Evolutionary conservation across 73 alveolate species (phyloP).

Genomic region (Blepharisma japonicum): DNA sequence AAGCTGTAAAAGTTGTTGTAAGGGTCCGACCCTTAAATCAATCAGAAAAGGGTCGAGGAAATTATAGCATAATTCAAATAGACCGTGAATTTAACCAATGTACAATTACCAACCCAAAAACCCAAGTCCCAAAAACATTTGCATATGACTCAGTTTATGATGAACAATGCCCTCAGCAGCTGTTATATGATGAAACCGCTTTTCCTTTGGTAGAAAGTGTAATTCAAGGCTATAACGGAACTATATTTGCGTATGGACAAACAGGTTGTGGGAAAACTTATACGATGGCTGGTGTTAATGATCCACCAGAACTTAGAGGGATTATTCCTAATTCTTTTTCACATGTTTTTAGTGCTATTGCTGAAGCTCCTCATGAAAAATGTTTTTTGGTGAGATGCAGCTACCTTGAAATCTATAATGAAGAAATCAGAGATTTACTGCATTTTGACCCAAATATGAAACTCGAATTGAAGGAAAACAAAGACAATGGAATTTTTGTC

Average conservation of each 20-base stretch:
- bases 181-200: slow-evolving; percentile 70
- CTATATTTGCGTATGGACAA: slow-evolving; percentile 88
- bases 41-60: slow-evolving; percentile 45
- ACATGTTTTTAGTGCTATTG: slow-evolving; percentile 25
- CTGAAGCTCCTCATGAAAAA: background rate
- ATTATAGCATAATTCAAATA: slow-evolving; percentile 17
- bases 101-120: slow-evolving; percentile 45
- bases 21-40: slow-evolving; percentile 71
- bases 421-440: slow-evolving; percentile 58
- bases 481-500: slow-evolving; percentile 46
- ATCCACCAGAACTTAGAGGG: slow-evolving; percentile 27
- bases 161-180: slow-evolving; percentile 61
- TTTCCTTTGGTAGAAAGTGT: slow-evolving; percentile 66
- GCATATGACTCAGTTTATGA: slow-evolving; percentile 77
- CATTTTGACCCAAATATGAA: slow-evolving; percentile 26
- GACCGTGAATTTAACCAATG: slow-evolving; percentile 32
- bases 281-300: slow-evolving; percentile 32
- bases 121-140: slow-evolving; percentile 52
- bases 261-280: slow-evolving; percentile 56
- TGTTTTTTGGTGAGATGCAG: slow-evolving; percentile 35
- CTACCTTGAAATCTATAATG: slow-evolving; percentile 65
- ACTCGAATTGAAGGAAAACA: slow-evolving; percentile 61
- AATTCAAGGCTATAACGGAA: slow-evolving; percentile 82
- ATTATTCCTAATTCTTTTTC: slow-evolving; percentile 35
- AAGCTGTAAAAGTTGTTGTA: slow-evolving; percentile 82